Base-by-base conservation (phyloP, 2,329 filamentous ascomycete species). In the Diaporthe longicolla region DNA sequence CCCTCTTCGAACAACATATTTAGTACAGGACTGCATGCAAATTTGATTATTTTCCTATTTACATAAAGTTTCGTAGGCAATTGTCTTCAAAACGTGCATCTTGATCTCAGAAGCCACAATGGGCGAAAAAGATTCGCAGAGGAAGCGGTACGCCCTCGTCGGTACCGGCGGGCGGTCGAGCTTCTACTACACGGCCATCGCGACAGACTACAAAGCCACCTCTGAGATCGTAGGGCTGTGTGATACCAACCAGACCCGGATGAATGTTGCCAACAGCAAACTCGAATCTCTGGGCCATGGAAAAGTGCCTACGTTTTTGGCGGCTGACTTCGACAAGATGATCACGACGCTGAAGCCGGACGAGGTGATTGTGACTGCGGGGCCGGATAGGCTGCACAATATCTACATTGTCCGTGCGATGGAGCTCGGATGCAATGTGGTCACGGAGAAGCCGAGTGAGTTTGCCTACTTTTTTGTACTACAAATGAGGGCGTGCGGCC, bases 311-410 rank as follows among this genome's bases (percentile, higher is more conserved):
- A 89, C 88, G 0, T 92, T 87, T 79, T 83, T 85, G 37, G 89
- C 89, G 0, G 74, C 80, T 17, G 84, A 89, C 77, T 92, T 92
- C 76, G 89, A 91, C 78, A 81, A 82, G 63, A 91, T 92, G 90
- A 84, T 90, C 76, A 72, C 81, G 43, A 88, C 90, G 63, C 88
- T 88, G 0, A 84, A 84, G 72, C 90, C 90, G 0, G 89, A 92
- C 79, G 89, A 90, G 78, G 85, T 92, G 21, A 91, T 92, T 76
- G 85, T 92, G 21, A 91, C 90, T 0, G 91, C 90, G 0, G 90
- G 92, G 77, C 73, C 73, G 13, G 90, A 92, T 80, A 86, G 89
- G 35, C 90, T 89, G 5, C 90, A 92, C 80, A 84, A 91, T 77
- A 85, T 83, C 37, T 92, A 92, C 81, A 91, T 91, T 65, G 84